Conservation (phyloP, 2,329 filamentous ascomycete species). For the Xylariaceae sp. region DNA sequence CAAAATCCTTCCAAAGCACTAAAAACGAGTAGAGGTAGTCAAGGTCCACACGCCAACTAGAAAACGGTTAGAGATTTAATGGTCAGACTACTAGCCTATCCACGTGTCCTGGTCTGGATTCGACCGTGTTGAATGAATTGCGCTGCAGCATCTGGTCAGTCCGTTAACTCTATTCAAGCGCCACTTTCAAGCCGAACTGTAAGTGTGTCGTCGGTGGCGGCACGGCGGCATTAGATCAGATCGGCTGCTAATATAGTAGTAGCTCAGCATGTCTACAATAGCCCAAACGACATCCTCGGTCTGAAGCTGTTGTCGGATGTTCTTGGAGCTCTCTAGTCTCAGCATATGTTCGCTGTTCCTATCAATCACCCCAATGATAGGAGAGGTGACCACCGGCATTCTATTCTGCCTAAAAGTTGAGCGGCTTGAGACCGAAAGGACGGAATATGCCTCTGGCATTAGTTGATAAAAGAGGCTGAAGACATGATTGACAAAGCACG, state of each 20-base stretch:
- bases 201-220: constrained; percentile 27
- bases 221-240: constrained; percentile 5
- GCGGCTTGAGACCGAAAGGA: background rate
- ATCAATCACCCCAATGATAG: background rate
- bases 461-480: background rate
- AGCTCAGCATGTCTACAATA: constrained; percentile 1
- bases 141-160: constrained; percentile 1
- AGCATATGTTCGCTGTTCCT: background rate
- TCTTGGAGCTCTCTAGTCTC: background rate
- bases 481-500: constrained; percentile 1
- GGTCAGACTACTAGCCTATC: constrained; percentile 5
- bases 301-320: background rate
- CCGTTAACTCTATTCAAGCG: no score
- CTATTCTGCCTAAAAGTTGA: constrained; percentile 1
- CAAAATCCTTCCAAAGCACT: background rate
- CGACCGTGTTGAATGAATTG: constrained; percentile 11
- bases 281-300: constrained; percentile 5
- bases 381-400: background rate
- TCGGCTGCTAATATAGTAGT: background rate
- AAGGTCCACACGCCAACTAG: constrained; percentile 4
- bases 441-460: no score
- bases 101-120: constrained; percentile 16
- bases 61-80: constrained; percentile 5
- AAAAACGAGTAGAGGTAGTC: constrained; percentile 6
- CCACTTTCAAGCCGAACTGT: constrained; percentile 11